A percentile compares a stretch with the other conserved stretches of the same genome.
Evolutionary conservation across 2,329 filamentous ascomycete species (phyloP).

Genomic region (Penicillium capsulatum): DNA sequence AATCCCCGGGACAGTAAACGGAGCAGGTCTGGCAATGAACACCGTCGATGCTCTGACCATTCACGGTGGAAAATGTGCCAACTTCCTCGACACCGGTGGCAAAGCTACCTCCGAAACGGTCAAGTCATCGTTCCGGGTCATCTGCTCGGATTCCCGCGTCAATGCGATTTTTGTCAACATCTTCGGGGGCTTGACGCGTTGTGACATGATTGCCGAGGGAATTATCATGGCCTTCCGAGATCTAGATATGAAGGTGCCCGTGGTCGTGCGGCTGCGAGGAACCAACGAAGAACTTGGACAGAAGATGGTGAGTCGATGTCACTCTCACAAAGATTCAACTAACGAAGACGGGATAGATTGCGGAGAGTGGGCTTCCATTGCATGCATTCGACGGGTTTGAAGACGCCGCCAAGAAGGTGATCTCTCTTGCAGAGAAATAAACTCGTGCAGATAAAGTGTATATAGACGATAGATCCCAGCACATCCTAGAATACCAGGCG

Average conservation of each 20-base stretch:
- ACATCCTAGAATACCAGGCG: neutral
- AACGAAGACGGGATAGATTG: slow-evolving; percentile 46
- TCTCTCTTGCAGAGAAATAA: slow-evolving; percentile 30
- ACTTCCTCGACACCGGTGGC: slow-evolving; percentile 86
- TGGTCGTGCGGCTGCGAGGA: slow-evolving; percentile 72
- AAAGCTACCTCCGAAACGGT: slow-evolving; percentile 82
- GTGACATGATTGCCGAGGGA: slow-evolving; percentile 76
- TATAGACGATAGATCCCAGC: neutral
- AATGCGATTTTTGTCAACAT: slow-evolving; percentile 70
- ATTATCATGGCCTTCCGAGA: slow-evolving; percentile 69
- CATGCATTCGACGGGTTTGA: slow-evolving; percentile 72
- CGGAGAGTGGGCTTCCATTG: slow-evolving; percentile 62
- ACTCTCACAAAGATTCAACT: neutral
- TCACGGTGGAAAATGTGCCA: slow-evolving; percentile 66
- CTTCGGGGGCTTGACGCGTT: slow-evolving; percentile 66
- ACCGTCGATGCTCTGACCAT: slow-evolving; percentile 73
- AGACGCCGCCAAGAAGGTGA: slow-evolving; percentile 64
- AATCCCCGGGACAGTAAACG: slow-evolving; percentile 58
- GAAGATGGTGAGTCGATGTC: slow-evolving; percentile 49
- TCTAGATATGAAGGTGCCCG: slow-evolving; percentile 61
- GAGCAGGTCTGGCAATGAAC: slow-evolving; percentile 86
- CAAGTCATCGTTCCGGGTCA: slow-evolving; percentile 67
- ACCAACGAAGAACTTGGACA: slow-evolving; percentile 70
- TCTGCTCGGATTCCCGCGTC: slow-evolving; percentile 67
- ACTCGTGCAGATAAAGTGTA: neutral